Base-by-base conservation (phyloP, 768 basidiomycete species). In the Podaxis rugospora region DNA sequence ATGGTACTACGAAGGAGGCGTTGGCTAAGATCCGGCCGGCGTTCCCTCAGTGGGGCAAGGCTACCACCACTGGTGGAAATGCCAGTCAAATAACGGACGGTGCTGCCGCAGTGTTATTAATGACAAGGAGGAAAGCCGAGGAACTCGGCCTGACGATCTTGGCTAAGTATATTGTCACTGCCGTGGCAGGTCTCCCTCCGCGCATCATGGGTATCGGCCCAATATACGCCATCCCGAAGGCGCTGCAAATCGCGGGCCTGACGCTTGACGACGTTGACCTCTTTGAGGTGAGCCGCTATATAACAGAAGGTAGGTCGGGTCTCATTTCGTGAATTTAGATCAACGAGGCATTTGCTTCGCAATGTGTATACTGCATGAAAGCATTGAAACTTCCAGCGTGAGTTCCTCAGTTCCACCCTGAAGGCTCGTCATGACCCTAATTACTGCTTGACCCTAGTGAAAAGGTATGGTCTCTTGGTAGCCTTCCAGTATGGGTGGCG, bases 161-260 rank as follows among this genome's bases (percentile, higher is more conserved):
- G n/a, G 93, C 83, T 6, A 94, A 90, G 71, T 82, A 91, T 69
- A 76, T 90, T 59, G 86, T 83, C n/a, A 91, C 90, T 1, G 77
- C 83, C 6, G 81, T 93, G 10, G 76, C 83, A 28, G 91, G 90
- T 56, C 76, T 87, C 13, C 80, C 89, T 1, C 93, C 93, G 1
- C 84, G 92, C 21, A 81, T 95, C 47, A 95, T 95, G 93, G 92
- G 92, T 53, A 80, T 95, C 68, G 95, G 92, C 0, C 95, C 95
- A 2, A 79, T 82, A 0, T 83, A 82, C 66, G 95, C 95, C 10
- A 95, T 98, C 66, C 92, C 90, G 18, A 83, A 81, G 73, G 90
- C 82, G 11, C 77, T 96, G 42, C 78, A 85, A 66, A 79, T 82
- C 54, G 78, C 81, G 23, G 92, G 92, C 4, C 75, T 95, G 44